Conservation (phyloP, 1,139 yeast genomes). For the Sugiyamaella paludigena region DNA sequence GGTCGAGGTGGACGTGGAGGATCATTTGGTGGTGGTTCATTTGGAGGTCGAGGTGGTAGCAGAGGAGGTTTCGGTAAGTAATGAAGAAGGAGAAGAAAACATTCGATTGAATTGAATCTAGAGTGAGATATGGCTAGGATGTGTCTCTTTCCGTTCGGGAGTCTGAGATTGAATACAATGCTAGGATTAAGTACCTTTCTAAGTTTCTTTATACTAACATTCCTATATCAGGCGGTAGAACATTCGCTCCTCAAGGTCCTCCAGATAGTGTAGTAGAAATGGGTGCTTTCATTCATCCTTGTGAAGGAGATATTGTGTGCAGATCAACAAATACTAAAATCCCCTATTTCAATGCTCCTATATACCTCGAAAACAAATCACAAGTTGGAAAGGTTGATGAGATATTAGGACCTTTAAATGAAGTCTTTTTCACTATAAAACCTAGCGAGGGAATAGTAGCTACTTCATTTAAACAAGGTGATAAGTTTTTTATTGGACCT, state of each 20-base stretch:
- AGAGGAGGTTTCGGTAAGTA: conserved; percentile 26
- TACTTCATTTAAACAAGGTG: conserved; percentile 88
- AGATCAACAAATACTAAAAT: conserved; percentile 90
- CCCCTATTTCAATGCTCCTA: conserved; percentile 99
- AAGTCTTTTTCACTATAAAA: conserved; percentile 93
- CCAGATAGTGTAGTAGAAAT: conserved; percentile 90
- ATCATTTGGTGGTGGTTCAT: conserved; percentile 32
- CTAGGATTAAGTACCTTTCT: no score
- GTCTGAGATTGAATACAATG: no score
- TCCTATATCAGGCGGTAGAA: conserved; percentile 41
- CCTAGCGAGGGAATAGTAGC: conserved; percentile 97
- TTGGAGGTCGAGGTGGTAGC: conserved; percentile 17
- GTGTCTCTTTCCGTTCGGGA: conserved; percentile 35
- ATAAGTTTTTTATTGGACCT: conserved; percentile 91
- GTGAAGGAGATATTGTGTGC: conserved; percentile 97
- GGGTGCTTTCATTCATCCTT: conserved; percentile 89
- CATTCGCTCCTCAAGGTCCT: conserved; percentile 71
- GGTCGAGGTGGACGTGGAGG: conserved; percentile 48
- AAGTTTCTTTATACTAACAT: no score
- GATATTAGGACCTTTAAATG: conserved; percentile 95
- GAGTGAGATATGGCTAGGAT: conserved; percentile 1
- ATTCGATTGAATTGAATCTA: neutral
- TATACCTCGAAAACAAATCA: conserved; percentile 86
- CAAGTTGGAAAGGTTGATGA: conserved; percentile 98
- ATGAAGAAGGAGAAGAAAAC: conserved; percentile 30